Evolutionary conservation across 2,329 filamentous ascomycete genomes (phyloP).

Genomic region (Fusarium nygamai): DNA sequence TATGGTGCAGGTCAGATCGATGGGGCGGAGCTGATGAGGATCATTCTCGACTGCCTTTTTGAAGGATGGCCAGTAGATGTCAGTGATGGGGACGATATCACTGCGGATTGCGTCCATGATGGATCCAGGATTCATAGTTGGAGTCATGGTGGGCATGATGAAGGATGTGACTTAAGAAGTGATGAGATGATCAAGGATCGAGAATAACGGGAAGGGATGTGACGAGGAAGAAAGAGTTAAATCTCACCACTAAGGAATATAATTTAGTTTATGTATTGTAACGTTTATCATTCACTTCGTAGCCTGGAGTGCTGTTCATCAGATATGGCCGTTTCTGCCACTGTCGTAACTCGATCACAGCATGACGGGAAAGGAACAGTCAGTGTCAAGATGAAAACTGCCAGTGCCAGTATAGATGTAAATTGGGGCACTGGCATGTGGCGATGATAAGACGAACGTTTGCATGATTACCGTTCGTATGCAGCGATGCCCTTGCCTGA

Average conservation of each 20-base stretch:
- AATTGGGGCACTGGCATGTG: neutral
- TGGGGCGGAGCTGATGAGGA: neutral
- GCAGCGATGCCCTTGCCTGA: neutral
- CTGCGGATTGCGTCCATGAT: neutral
- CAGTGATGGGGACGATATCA: neutral
- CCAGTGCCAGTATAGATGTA: accelerated
- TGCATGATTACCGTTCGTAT: neutral
- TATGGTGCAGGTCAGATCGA: neutral
- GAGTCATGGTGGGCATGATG: neutral
- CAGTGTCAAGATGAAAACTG: neutral
- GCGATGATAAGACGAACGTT: accelerated
- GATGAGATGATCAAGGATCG: neutral
- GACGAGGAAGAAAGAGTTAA: accelerated
- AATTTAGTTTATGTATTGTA: neutral
- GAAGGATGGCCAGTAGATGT: constrained; percentile 5
- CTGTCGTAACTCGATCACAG: neutral
- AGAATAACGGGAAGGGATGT: neutral
- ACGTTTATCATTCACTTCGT: neutral
- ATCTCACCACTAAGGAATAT: no score
- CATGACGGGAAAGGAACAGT: accelerated
- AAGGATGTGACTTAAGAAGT: neutral
- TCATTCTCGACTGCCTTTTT: neutral
- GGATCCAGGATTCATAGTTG: neutral
- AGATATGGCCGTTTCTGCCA: neutral
- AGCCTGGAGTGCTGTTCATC: neutral